Evolutionary conservation across 116 monocot genomes (phyloP).

Genomic region (Phalaenopsis hybrid): DNA sequence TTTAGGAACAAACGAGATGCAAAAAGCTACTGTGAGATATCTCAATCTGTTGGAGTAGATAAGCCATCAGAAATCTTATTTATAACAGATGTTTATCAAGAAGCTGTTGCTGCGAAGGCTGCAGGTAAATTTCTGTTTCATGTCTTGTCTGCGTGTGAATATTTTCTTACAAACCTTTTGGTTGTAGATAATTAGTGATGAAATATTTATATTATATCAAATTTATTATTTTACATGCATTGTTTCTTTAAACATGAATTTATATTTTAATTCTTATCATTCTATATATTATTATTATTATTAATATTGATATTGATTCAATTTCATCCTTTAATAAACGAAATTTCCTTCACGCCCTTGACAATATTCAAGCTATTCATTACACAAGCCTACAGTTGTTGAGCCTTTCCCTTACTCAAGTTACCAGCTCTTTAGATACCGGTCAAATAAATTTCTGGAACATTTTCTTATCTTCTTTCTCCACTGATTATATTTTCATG

Average conservation of each 20-base stretch:
- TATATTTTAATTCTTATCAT: neutral
- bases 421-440: too few relatives aligned
- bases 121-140: slow-evolving; percentile 45
- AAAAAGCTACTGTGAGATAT: slow-evolving; percentile 72
- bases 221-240: neutral
- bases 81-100: slow-evolving; percentile 83
- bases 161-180: neutral
- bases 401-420: too few relatives aligned
- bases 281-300: neutral
- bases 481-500: too few relatives aligned
- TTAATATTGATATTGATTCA: neutral
- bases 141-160: neutral
- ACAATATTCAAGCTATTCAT: neutral
- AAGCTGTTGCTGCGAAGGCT: slow-evolving; percentile 82
- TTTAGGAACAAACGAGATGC: slow-evolving; percentile 82
- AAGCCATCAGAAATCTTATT: slow-evolving; percentile 70
- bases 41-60: slow-evolving; percentile 72
- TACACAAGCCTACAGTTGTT: too few relatives aligned
- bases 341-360: neutral
- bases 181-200: neutral
- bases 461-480: too few relatives aligned
- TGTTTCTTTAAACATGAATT: neutral
- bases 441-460: too few relatives aligned
- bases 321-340: neutral
- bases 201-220: neutral